Base-by-base conservation (phyloP, 371 early-diverging fungal genomes). In the Mucor racemosus region DNA sequence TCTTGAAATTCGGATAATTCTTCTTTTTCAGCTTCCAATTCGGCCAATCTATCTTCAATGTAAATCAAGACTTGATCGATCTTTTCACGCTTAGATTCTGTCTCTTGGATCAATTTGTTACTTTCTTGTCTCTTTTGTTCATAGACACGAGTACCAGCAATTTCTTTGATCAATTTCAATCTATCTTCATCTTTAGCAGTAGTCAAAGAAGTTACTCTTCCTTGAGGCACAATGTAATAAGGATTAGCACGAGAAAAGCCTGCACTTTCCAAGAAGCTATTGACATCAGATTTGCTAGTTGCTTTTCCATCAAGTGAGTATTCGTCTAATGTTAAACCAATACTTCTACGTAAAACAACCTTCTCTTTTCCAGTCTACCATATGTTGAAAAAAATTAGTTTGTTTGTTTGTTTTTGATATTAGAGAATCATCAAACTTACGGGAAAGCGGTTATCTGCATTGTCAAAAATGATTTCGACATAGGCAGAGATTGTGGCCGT, bases 201-300 rank as follows among this genome's bases (percentile, higher is more conserved):
- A 0, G 98, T 97, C 60, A 99, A 84, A 4, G 95, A 90, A 6
- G 91, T 97, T 82, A 99, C 94, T 60, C 97, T 85, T 44, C 99
- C 99, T 85, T 99, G 99, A n/a, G 97, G 98, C 6, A 99, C 99
- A 77, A 99, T 97, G 71, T 98, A 99, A 78, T 99, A 99, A 11
- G 99, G 99, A 73, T 99, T 99, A 15, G 98, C 95, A 36, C 93
- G 84, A n/a, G 98, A 95, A 66, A 99, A 96, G 1, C 99, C 99
- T 19, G 99, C 97, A 77, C 92, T 94, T 77, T 99, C 99, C 19
- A 99, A 86, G 65, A 99, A 79, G 69, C 92, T 97, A 85, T 90
- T 86, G 13, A 99, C 93, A 69, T 99, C 99, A 35, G 89, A 68
- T 81, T 94, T 96, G 55, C 94, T 97, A 5, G 92, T 90, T 58